These are phyloP conservation scores for Candida lessepsii DNA, from an alignment of 805 yeast genomes.

Conservation along the genomic window DNA sequence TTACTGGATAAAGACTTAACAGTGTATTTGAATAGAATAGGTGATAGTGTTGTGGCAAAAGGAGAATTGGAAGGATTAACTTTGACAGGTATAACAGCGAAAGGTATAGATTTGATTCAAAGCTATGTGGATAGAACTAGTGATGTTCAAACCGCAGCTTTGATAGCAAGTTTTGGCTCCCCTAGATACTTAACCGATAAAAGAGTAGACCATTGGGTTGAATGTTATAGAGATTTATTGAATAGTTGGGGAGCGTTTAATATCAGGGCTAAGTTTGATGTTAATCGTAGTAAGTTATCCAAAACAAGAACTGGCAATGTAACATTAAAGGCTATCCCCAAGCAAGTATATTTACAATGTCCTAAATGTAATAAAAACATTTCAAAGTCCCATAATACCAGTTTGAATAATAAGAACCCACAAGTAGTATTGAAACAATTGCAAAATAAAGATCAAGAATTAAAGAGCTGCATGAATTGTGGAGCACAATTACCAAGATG, in stretches of 20 bases:
- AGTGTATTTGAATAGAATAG: slow-evolving; percentile 65
- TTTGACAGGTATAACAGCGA: slow-evolving; percentile 87
- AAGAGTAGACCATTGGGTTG: slow-evolving; percentile 77
- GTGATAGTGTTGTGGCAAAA: slow-evolving; percentile 63
- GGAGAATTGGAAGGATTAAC: slow-evolving; percentile 93
- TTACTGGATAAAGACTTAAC: slow-evolving; percentile 76
- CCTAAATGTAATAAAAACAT: slow-evolving; percentile 76
- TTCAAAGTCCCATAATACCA: slow-evolving; percentile 30
- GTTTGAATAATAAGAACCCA: slow-evolving; percentile 15
- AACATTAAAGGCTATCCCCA: slow-evolving; percentile 53
- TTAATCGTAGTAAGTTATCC: slow-evolving; percentile 66
- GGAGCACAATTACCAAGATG: slow-evolving; percentile 87
- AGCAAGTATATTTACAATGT: slow-evolving; percentile 82
- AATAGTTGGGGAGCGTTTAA: slow-evolving; percentile 81
- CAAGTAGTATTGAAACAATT: slow-evolving; percentile 33
- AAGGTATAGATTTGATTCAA: slow-evolving; percentile 78
- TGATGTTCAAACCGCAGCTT: slow-evolving; percentile 89
- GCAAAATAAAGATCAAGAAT: slow-evolving; percentile 27
- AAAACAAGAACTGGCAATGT: slow-evolving; percentile 47
- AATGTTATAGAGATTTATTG: slow-evolving; percentile 61
- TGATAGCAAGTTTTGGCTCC: slow-evolving; percentile 75
- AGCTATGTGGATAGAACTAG: slow-evolving; percentile 83
- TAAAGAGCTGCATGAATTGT: slow-evolving; percentile 71
- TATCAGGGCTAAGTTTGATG: slow-evolving; percentile 83
- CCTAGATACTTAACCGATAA: slow-evolving; percentile 78